These are phyloP conservation scores for Lyophyllum decastes DNA, from an alignment of 768 basidiomycete species.

Conservation along the genomic window DNA sequence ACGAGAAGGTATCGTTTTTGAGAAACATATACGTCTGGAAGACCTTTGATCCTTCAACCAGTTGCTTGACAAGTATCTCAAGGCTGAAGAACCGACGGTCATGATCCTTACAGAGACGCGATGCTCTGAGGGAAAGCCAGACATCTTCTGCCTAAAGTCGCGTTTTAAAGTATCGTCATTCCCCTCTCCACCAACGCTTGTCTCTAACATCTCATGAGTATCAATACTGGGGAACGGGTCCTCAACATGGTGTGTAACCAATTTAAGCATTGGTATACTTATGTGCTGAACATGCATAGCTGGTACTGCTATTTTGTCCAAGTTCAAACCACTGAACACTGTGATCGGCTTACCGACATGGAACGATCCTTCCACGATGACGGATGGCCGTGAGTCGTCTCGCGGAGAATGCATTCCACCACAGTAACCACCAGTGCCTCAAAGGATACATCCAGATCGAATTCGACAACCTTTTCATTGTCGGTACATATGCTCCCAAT, in stretches of 20 bases:
- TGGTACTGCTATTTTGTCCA: constrained; percentile 1
- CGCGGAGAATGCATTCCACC: background rate
- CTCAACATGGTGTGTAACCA: background rate
- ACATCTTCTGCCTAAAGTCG: constrained; percentile 8
- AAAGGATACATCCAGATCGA: constrained; percentile 1
- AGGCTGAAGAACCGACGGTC: constrained; percentile 10
- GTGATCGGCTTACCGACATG: background rate
- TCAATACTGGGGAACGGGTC: constrained; percentile 13
- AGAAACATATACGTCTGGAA: background rate
- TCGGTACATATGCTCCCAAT: constrained; percentile 3
- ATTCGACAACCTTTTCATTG: background rate
- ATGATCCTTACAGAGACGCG: constrained; percentile 13
- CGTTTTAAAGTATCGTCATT: constrained; percentile 6
- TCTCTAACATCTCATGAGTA: constrained; percentile 1
- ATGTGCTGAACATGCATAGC: background rate
- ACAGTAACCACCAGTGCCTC: background rate
- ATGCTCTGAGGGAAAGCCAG: constrained; percentile 9
- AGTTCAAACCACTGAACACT: background rate
- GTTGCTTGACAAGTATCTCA: constrained; percentile 13
- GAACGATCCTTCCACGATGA: background rate
- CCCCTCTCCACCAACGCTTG: background rate
- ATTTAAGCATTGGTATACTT: background rate
- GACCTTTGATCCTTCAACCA: background rate
- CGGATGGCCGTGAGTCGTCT: background rate
- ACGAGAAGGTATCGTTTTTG: background rate